Evolutionary conservation across 441 rosid species (phyloP), one percentile per base, ranked within the genome.

Genomic region (Erodium moschatum): DNA sequence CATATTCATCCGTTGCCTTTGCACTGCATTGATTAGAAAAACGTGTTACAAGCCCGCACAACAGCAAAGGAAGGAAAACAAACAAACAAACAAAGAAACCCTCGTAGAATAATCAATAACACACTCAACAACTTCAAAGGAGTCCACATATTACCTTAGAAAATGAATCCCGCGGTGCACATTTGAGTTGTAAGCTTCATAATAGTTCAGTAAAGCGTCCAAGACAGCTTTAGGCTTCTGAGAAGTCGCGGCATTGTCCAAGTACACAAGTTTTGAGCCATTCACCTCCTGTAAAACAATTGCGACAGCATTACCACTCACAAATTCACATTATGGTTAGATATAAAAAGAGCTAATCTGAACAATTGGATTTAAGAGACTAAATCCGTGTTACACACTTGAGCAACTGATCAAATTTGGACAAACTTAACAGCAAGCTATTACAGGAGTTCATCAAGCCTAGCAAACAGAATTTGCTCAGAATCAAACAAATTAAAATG

Each of bases 211-310:
- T 54, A 92, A 73, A 11, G 95, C 84, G 8, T 90, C 83, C 78
- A 92, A 58, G 33, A 92, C 96, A 44, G 80, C 72, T 46, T 52
- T 69, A 2, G 97, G 97, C 77, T 92, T 92, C 83, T 92, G 98
- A 24, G 98, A 92, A 52, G 97, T 92, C 12, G 98, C 96, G 20
- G 94, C 98, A 71, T 85, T 92, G 73, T 92, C 98, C 68, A 92
- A 80, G 86, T 89, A 92, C 35, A 92, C 89, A 44, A 12, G 52
- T 46, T 46, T 46, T 46, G 52, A 46, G 52, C 15, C 52, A 46
- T 46, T 46, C 52, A 12, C 52, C 52, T 46, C 52, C 52, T 46
- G 52, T 16, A 46, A 46, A 46, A 46, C 52, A 46, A 46, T 46
- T 15, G 10, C 13, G 52, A 46, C 4, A 15, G 16, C 52, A 46